Percentiles rank a stretch among this genome's conserved stretches.
phyloP scores from a whole-genome alignment of 208 protist species.

The Naegleria fowleri region DNA sequence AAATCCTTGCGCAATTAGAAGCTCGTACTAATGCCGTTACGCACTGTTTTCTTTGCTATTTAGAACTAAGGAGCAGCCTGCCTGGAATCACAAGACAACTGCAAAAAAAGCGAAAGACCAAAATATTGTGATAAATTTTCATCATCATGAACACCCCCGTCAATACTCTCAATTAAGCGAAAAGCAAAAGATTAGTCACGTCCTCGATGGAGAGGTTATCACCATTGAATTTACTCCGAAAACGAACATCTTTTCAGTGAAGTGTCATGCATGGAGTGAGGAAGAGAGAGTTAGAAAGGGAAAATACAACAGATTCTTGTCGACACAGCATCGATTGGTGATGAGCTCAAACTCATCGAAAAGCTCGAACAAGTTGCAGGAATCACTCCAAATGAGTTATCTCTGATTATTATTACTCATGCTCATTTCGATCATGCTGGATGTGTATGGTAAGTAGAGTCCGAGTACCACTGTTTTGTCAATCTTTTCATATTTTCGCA shows the following conservation, averaged over 20 bases:
- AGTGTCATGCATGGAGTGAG: not conserved
- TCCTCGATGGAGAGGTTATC: not conserved
- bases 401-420: not conserved
- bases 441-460: not conserved
- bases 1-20: too few species aligned
- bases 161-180: not conserved
- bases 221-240: not conserved
- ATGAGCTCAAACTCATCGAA: not conserved
- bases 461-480: too few species aligned
- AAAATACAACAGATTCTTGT: not conserved
- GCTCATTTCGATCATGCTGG: slow-evolving; percentile 4
- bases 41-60: too few species aligned
- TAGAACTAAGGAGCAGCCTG: too few species aligned
- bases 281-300: not conserved
- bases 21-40: too few species aligned
- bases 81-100: too few species aligned
- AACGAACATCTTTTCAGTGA: not conserved
- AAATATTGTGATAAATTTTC: too few species aligned
- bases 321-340: not conserved
- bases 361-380: not conserved
- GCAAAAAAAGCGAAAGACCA: too few species aligned
- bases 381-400: not conserved
- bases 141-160: too few species aligned
- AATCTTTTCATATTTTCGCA: too few species aligned
- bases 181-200: not conserved